These are phyloP conservation scores for Pseudocercospora cruenta DNA, from an alignment of 2,329 filamentous ascomycete species.

Conservation along the genomic window DNA sequence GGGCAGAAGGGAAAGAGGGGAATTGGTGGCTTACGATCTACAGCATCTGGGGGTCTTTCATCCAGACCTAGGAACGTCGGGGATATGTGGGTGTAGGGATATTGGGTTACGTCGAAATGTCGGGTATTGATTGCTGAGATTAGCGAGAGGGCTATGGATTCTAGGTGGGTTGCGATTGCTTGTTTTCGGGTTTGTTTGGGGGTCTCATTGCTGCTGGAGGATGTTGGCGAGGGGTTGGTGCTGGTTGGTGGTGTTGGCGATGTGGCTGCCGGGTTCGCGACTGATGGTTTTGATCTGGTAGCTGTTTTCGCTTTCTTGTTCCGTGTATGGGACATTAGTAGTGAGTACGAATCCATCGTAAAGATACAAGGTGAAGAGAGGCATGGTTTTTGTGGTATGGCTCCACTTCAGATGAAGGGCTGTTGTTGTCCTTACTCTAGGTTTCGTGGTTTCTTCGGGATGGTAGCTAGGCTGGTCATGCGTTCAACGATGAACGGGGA, in stretches of 20 bases:
- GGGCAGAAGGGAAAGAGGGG: no score
- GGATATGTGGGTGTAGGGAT: background rate
- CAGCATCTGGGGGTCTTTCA: conserved; percentile 7
- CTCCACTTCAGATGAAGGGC: background rate
- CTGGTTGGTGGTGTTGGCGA: background rate
- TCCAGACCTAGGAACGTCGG: background rate
- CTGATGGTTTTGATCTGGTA: background rate
- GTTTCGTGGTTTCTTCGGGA: conserved; percentile 1
- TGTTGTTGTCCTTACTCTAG: background rate
- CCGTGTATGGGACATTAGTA: background rate
- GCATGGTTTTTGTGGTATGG: background rate
- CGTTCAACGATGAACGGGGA: background rate
- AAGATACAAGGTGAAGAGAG: background rate
- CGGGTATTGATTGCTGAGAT: conserved; percentile 8
- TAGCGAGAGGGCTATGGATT: conserved; percentile 6
- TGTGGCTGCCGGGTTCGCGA: background rate
- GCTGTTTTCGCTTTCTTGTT: background rate
- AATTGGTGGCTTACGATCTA: background rate
- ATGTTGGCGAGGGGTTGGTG: no score
- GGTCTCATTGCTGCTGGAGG: no score
- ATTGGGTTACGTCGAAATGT: background rate
- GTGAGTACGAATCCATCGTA: background rate
- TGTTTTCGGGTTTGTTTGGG: background rate
- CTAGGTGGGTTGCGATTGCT: background rate
- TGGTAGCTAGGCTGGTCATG: background rate